Percentiles rank a stretch among this genome's conserved stretches.
Evolutionary conservation across 768 basidiomycete genomes (phyloP).

Genomic region (Lactarius sanguifluus): DNA sequence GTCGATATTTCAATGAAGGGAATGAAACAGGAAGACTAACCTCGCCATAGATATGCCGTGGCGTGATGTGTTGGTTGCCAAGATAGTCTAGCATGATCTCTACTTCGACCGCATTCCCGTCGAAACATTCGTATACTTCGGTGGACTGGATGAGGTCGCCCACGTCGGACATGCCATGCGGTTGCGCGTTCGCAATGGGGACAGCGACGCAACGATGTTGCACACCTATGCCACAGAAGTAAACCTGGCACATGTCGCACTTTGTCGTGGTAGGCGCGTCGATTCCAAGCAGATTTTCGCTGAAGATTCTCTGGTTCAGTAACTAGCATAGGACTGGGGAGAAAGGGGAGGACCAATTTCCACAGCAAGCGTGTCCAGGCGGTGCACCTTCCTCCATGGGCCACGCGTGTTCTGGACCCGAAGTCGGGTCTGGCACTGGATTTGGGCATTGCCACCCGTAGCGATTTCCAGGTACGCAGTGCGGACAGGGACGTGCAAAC

Average conservation of each 20-base stretch:
- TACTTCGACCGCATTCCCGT: slow-evolving; percentile 74
- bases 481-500: slow-evolving; percentile 76
- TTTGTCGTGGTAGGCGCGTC: slow-evolving; percentile 74
- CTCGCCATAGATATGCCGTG: slow-evolving; percentile 75
- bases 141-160: slow-evolving; percentile 76
- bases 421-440: slow-evolving; percentile 70
- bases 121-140: slow-evolving; percentile 78
- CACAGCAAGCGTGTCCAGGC: slow-evolving; percentile 78
- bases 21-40: slow-evolving; percentile 37
- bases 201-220: slow-evolving; percentile 70
- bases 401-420: slow-evolving; percentile 73
- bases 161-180: slow-evolving; percentile 64
- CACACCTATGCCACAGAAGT: slow-evolving; percentile 79
- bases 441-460: slow-evolving; percentile 82
- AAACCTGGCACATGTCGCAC: slow-evolving; percentile 81
- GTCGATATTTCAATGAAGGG: not conserved
- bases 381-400: slow-evolving; percentile 73
- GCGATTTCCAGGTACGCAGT: slow-evolving; percentile 66
- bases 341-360: slow-evolving; percentile 62
- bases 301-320: slow-evolving; percentile 33
- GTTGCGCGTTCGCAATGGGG: slow-evolving; percentile 58
- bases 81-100: slow-evolving; percentile 85
- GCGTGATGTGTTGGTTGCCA: slow-evolving; percentile 56
- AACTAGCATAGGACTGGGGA: not conserved
- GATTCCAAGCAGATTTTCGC: slow-evolving; percentile 73